Percentiles rank a stretch among this genome's conserved stretches.
Conservation (phyloP, 2,329 filamentous ascomycete genomes). For the Aspergillus sp. region DNA sequence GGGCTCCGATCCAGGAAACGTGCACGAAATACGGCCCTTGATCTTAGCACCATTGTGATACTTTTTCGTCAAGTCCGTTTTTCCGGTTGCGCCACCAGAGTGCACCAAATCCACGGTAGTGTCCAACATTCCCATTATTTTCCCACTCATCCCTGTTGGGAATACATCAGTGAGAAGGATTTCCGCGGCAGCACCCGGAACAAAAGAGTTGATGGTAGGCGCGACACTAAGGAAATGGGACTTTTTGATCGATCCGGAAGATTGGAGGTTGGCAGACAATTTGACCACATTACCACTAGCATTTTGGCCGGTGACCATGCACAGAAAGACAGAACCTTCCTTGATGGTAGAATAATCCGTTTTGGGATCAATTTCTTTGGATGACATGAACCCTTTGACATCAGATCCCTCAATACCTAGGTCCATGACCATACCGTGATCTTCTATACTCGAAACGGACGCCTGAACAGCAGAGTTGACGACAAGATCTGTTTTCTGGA, state of each 20-base stretch:
- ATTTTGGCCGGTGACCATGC: constrained; percentile 72
- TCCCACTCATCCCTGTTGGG: constrained; percentile 75
- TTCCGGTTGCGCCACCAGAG: constrained; percentile 71
- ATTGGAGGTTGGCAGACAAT: constrained; percentile 71
- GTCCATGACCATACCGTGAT: constrained; percentile 93
- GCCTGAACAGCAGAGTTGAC: constrained; percentile 80
- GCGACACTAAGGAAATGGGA: constrained; percentile 69
- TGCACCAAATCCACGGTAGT: constrained; percentile 89
- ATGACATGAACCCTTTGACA: constrained; percentile 79
- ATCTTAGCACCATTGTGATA: constrained; percentile 83
- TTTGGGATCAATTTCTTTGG: constrained; percentile 71
- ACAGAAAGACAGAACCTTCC: constrained; percentile 81
- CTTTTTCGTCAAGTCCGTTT: constrained; percentile 69
- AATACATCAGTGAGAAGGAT: constrained; percentile 76
- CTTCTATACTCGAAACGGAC: constrained; percentile 86
- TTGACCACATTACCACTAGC: constrained; percentile 82
- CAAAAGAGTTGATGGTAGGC: constrained; percentile 82
- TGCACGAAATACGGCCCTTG: constrained; percentile 84
- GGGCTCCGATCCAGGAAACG: constrained; percentile 73
- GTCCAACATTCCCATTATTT: constrained; percentile 88
- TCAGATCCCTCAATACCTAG: constrained; percentile 69
- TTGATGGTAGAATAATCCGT: constrained; percentile 68
- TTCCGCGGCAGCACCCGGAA: constrained; percentile 88
- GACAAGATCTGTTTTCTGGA: constrained; percentile 72
- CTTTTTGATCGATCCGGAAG: constrained; percentile 66